Conservation (phyloP, 2,329 filamentous ascomycete genomes). For the Fusarium newnesense region DNA sequence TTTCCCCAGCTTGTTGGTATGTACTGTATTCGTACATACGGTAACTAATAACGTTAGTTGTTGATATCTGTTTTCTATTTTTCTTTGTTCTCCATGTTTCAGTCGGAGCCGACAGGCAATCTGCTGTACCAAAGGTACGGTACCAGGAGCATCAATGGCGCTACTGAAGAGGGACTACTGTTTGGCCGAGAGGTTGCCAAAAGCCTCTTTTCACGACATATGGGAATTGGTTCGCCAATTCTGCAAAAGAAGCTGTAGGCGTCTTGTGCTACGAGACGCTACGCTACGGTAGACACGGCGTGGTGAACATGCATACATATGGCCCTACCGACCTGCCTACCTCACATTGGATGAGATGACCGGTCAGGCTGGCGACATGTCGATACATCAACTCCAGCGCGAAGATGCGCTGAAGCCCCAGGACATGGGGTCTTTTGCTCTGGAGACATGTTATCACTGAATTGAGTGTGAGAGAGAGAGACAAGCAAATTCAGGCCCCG, state of each 20-base stretch:
- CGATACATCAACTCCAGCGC: conserved; percentile 5
- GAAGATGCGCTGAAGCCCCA: conserved; percentile 22
- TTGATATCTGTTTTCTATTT: background rate
- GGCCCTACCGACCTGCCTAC: background rate
- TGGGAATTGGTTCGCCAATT: background rate
- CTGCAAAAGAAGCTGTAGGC: background rate
- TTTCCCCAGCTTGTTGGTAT: conserved; percentile 2
- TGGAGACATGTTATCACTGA: background rate
- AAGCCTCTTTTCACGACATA: background rate
- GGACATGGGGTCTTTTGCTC: conserved; percentile 1
- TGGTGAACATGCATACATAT: conserved; percentile 2
- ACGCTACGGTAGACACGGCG: background rate
- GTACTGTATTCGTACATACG: background rate
- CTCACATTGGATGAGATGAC: background rate
- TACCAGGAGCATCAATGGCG: conserved; percentile 20
- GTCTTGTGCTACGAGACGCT: conserved; percentile 1
- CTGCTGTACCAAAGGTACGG: conserved; percentile 23
- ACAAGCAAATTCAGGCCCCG: background rate
- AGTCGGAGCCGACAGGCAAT: conserved; percentile 25
- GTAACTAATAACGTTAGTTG: background rate
- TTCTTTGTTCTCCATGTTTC: conserved; percentile 17
- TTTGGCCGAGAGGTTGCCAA: background rate
- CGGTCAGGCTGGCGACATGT: conserved; percentile 12
- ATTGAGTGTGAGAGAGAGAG: background rate
- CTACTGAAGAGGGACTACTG: background rate